phyloP scores from a whole-genome alignment of 2,329 filamentous ascomycete species.

The Volutella citrinella region DNA sequence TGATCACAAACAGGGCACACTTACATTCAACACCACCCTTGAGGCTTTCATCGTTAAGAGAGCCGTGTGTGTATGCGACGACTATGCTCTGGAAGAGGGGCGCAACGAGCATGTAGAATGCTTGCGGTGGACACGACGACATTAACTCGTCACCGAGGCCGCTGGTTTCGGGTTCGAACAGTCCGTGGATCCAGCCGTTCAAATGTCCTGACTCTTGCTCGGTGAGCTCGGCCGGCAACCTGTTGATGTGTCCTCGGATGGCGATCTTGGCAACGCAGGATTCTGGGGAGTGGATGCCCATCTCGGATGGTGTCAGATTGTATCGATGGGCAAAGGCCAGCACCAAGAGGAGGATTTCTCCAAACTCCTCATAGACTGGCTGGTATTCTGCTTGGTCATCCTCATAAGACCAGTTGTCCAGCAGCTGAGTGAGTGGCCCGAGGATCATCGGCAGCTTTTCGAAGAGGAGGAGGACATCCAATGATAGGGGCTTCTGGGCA shows the following conservation, averaged over 20 bases:
- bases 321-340: conserved; percentile 76
- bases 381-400: conserved; percentile 83
- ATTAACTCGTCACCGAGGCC: conserved; percentile 78
- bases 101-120: conserved; percentile 77
- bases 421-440: conserved; percentile 68
- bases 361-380: conserved; percentile 83
- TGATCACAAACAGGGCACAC: conserved; percentile 21
- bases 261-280: conserved; percentile 70
- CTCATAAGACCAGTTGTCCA: conserved; percentile 79
- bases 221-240: conserved; percentile 57
- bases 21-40: conserved; percentile 74
- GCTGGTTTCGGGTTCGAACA: conserved; percentile 71
- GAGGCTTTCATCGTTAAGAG: conserved; percentile 65
- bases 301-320: conserved; percentile 59
- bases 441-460: conserved; percentile 67
- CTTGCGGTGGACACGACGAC: conserved; percentile 76
- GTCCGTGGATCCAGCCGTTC: conserved; percentile 70
- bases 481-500: conserved; percentile 66
- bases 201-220: conserved; percentile 65
- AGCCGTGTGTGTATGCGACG: conserved; percentile 62
- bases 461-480: conserved; percentile 76
- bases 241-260: conserved; percentile 54
- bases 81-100: conserved; percentile 75
- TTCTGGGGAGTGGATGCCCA: conserved; percentile 57
- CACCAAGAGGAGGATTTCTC: conserved; percentile 70